Evolutionary conservation across 768 basidiomycete genomes (phyloP).

Genomic region (Boletus tylopilopsis): DNA sequence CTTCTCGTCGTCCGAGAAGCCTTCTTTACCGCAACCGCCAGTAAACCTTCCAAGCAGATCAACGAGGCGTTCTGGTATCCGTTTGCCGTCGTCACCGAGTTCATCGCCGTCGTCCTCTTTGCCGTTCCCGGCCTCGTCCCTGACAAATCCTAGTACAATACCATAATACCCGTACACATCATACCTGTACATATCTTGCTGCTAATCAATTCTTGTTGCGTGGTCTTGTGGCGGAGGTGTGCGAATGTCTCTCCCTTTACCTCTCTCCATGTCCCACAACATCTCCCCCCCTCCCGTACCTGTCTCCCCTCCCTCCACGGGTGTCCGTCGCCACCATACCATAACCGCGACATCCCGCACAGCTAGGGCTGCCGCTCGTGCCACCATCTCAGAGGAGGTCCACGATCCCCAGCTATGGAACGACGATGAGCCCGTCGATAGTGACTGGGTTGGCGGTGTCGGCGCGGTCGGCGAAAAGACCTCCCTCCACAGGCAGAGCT

Average conservation of each 20-base stretch:
- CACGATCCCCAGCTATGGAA: slow-evolving; percentile 58
- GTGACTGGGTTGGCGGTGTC: slow-evolving; percentile 78
- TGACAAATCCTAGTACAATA: background rate
- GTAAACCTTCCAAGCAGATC: slow-evolving; percentile 13
- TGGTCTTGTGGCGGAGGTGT: slow-evolving; percentile 22
- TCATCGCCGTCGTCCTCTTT: slow-evolving; percentile 29
- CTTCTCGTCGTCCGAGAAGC: slow-evolving; percentile 28
- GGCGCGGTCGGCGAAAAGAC: slow-evolving; percentile 84
- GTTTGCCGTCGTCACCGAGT: slow-evolving; percentile 29
- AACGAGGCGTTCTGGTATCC: slow-evolving; percentile 33
- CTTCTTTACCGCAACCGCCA: slow-evolving; percentile 29
- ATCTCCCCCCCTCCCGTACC: slow-evolving; percentile 42
- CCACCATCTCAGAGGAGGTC: slow-evolving; percentile 64
- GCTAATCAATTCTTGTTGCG: slow-evolving; percentile 2
- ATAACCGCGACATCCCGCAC: slow-evolving; percentile 73
- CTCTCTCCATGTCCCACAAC: slow-evolving; percentile 36
- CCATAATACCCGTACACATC: slow-evolving; percentile 4
- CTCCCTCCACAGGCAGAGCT: slow-evolving; percentile 74
- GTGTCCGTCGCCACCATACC: slow-evolving; percentile 80
- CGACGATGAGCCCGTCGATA: slow-evolving; percentile 74
- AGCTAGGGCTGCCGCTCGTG: slow-evolving; percentile 55
- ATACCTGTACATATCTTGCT: background rate
- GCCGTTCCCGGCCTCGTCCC: slow-evolving; percentile 31
- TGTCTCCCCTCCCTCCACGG: slow-evolving; percentile 34
- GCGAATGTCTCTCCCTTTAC: slow-evolving; percentile 12